A percentile compares a stretch with the other conserved stretches of the same genome.
Evolutionary conservation across 192 early-diverging fungal species (phyloP).

Genomic region (Dispira simplex): DNA sequence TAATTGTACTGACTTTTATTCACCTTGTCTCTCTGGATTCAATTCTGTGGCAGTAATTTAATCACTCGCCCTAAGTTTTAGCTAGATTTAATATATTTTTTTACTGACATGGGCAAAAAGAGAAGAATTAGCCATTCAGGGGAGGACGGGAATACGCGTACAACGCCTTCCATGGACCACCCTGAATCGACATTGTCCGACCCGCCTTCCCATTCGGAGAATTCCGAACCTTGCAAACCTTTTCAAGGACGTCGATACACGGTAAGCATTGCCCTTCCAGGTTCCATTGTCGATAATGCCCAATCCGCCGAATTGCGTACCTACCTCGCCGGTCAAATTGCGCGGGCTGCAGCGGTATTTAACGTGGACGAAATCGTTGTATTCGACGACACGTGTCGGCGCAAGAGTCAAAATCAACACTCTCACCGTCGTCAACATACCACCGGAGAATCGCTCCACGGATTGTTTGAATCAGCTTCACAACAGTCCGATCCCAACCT

Average conservation of each 20-base stretch:
- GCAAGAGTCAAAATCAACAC: not conserved
- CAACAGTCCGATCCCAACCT: constrained; percentile 33
- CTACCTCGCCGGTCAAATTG: constrained; percentile 56
- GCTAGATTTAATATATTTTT: too few species aligned
- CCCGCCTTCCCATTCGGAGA: too few species aligned
- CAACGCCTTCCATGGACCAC: too few species aligned
- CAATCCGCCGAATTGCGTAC: constrained; percentile 48
- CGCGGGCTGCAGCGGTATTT: constrained; percentile 34
- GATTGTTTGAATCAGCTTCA: constrained; percentile 17
- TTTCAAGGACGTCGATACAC: constrained; percentile 34
- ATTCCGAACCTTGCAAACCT: too few species aligned
- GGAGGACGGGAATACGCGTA: too few species aligned
- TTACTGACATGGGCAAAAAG: too few species aligned
- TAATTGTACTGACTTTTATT: too few species aligned
- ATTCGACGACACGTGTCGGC: constrained; percentile 27
- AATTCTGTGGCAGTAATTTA: too few species aligned
- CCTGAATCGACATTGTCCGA: too few species aligned
- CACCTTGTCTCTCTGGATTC: too few species aligned
- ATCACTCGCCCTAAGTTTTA: too few species aligned
- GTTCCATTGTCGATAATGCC: constrained; percentile 43
- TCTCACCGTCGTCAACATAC: not conserved
- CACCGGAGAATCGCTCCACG: constrained; percentile 1
- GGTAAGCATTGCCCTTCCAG: constrained; percentile 45
- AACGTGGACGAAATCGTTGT: constrained; percentile 55
- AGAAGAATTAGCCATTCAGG: too few species aligned